Evolutionary conservation across 176 grass and related monocot genomes (phyloP).

Genomic region (Musa itinerans): DNA sequence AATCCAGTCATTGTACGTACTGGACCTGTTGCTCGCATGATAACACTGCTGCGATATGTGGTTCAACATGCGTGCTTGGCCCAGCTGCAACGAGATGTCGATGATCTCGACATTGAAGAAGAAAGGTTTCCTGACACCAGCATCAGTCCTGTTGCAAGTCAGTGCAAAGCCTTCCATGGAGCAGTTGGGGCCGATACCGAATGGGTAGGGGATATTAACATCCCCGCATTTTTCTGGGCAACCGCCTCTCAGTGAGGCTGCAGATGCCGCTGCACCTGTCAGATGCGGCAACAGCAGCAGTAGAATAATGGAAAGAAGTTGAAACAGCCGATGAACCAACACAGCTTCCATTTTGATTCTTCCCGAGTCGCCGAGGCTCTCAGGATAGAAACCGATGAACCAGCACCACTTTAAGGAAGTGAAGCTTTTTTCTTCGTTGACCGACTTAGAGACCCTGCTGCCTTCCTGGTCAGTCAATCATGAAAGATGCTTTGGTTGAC

Average conservation of each 20-base stretch:
- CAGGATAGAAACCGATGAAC: too few relatives aligned
- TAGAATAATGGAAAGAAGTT: too few relatives aligned
- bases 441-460: too few relatives aligned
- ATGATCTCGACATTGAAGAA: conserved; percentile 19
- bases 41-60: conserved; percentile 43
- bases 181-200: conserved; percentile 49
- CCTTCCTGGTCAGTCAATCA: too few relatives aligned
- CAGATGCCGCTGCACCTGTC: neutral
- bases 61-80: conserved; percentile 41
- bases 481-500: too few relatives aligned
- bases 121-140: conserved; percentile 21
- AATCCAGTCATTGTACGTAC: conserved; percentile 17
- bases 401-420: too few relatives aligned
- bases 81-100: conserved; percentile 25
- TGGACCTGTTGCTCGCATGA: neutral
- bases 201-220: conserved; percentile 64
- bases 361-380: too few relatives aligned
- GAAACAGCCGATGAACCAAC: too few relatives aligned
- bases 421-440: too few relatives aligned
- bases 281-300: too few relatives aligned
- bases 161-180: conserved; percentile 48
- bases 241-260: conserved; percentile 16
- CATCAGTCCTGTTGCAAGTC: conserved; percentile 16
- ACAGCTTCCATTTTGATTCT: too few relatives aligned
- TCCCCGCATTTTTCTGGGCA: conserved; percentile 45